Evolutionary conservation across 805 yeast genomes (phyloP).

Genomic region (Ogataea parapolymorpha): DNA sequence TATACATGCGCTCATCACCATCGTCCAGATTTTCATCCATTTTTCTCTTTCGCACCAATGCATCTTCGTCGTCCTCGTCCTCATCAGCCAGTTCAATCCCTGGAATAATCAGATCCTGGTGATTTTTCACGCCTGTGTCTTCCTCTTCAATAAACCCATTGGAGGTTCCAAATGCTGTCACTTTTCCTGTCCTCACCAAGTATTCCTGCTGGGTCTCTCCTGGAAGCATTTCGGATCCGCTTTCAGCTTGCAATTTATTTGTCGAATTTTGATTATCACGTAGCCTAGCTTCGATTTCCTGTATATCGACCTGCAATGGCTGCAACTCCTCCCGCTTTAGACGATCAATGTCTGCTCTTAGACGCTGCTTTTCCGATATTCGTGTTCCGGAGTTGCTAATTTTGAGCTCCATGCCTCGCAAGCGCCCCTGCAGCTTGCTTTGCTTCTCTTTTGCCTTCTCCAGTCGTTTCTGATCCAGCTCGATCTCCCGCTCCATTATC

Average conservation of each 20-base stretch:
- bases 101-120: constrained; percentile 47
- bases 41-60: constrained; percentile 1
- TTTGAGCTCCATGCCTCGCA: constrained; percentile 45
- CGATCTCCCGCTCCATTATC: constrained; percentile 60
- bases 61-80: constrained; percentile 25
- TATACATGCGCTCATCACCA: constrained; percentile 70
- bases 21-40: constrained; percentile 56
- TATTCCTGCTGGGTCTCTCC: constrained; percentile 81
- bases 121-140: constrained; percentile 29
- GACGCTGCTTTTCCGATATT: constrained; percentile 58
- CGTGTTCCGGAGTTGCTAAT: constrained; percentile 52
- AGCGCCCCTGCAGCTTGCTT: constrained; percentile 40
- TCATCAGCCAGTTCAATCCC: constrained; percentile 36
- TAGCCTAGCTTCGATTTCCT: constrained; percentile 50
- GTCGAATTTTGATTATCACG: constrained; percentile 24
- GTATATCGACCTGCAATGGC: constrained; percentile 56
- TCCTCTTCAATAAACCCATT: constrained; percentile 51
- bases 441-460: constrained; percentile 57
- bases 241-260: constrained; percentile 10
- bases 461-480: constrained; percentile 72
- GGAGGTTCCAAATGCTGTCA: constrained; percentile 86
- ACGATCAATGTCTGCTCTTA: constrained; percentile 52
- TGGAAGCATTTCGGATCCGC: constrained; percentile 41
- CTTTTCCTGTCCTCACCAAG: constrained; percentile 82
- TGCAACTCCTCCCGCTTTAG: constrained; percentile 48